These are phyloP conservation scores for Hymenoscyphus occultus DNA, from an alignment of 2,329 filamentous ascomycete genomes.

Conservation along the genomic window DNA sequence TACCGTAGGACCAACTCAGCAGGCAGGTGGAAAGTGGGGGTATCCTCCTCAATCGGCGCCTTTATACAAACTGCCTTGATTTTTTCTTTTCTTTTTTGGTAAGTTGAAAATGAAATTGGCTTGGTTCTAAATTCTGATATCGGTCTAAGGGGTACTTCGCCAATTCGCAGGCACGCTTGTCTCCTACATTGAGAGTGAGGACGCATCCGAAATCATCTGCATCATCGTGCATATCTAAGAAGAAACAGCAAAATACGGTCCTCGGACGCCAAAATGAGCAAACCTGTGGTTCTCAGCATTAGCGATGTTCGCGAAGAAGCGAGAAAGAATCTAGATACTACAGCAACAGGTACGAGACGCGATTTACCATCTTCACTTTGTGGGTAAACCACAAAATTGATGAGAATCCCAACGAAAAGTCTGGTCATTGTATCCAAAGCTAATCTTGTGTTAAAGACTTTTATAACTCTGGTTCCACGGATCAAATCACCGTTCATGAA, in stretches of 20 bases:
- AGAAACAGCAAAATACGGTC: neutral
- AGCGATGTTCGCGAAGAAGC: neutral
- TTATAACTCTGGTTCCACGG: neutral
- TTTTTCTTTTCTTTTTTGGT: neutral
- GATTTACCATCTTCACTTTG: neutral
- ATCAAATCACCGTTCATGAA: constrained; percentile 41
- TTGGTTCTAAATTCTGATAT: neutral
- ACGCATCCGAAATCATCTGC: too few relatives aligned
- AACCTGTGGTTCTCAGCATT: neutral
- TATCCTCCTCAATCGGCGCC: neutral
- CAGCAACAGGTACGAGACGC: neutral
- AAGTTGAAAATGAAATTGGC: neutral
- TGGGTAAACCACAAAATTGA: neutral
- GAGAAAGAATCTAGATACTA: neutral
- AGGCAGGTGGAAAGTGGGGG: neutral
- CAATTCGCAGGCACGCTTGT: too few relatives aligned
- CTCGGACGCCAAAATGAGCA: neutral
- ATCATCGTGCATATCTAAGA: too few relatives aligned
- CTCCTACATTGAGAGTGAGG: too few relatives aligned
- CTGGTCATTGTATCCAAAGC: too few relatives aligned
- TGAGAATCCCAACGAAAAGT: neutral
- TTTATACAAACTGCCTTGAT: neutral
- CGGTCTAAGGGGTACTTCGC: too few relatives aligned
- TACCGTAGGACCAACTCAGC: neutral
- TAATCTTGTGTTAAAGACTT: neutral